These are phyloP conservation scores for Kodamaea plutei DNA, from an alignment of 1,139 yeast genomes.

Conservation along the genomic window DNA sequence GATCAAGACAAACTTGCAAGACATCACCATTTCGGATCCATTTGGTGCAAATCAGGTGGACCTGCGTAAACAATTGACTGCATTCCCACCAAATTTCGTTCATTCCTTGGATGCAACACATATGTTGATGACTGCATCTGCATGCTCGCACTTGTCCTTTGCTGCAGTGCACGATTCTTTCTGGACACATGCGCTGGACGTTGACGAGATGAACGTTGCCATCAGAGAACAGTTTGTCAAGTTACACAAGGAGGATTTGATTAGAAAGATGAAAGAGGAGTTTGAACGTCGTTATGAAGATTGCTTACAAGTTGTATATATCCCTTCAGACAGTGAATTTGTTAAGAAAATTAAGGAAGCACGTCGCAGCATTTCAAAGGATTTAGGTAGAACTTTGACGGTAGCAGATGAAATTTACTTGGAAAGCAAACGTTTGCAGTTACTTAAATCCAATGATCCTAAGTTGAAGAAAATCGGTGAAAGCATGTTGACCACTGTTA, in stretches of 20 bases:
- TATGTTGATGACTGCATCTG: slow-evolving; percentile 85
- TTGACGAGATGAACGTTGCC: slow-evolving; percentile 65
- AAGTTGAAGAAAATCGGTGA: slow-evolving; percentile 48
- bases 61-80: slow-evolving; percentile 83
- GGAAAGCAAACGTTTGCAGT: slow-evolving; percentile 60
- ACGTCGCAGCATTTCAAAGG: slow-evolving; percentile 46
- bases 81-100: slow-evolving; percentile 93
- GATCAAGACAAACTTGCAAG: slow-evolving; percentile 76
- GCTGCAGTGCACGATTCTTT: slow-evolving; percentile 98
- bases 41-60: slow-evolving; percentile 79
- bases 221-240: slow-evolving; percentile 78
- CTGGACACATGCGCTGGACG: slow-evolving; percentile 95
- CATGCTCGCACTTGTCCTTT: slow-evolving; percentile 76
- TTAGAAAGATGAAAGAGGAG: slow-evolving; percentile 69
- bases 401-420: slow-evolving; percentile 69
- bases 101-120: slow-evolving; percentile 97
- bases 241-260: slow-evolving; percentile 70
- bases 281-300: slow-evolving; percentile 77
- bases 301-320: slow-evolving; percentile 55
- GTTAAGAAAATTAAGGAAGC: slow-evolving; percentile 49
- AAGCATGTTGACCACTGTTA: slow-evolving; percentile 68
- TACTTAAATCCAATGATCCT: slow-evolving; percentile 52
- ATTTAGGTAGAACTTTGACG: slow-evolving; percentile 56
- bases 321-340: slow-evolving; percentile 51
- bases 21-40: slow-evolving; percentile 79